phyloP scores from a whole-genome alignment of 805 yeast genomes.

The Ascoidea rubescens region DNA sequence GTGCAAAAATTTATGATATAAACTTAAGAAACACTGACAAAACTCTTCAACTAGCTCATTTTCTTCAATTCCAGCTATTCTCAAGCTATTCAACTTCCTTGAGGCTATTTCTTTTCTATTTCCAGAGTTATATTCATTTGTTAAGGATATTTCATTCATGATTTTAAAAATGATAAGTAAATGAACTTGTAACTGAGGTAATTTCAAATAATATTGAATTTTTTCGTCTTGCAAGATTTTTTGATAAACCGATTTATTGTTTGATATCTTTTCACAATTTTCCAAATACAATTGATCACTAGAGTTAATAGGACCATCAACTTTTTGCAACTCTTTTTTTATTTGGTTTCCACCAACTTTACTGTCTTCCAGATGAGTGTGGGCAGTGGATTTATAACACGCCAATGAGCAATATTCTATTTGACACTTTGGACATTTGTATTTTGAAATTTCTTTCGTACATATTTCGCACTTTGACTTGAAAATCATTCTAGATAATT shows the following conservation, averaged over 20 bases:
- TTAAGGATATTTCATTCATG: constrained; percentile 25
- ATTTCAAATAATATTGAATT: constrained; percentile 26
- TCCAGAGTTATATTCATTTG: constrained; percentile 28
- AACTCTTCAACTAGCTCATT: constrained; percentile 56
- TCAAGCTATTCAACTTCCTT: constrained; percentile 39
- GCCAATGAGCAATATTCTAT: constrained; percentile 38
- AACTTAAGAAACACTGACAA: constrained; percentile 17
- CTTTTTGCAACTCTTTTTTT: too few species aligned
- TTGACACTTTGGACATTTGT: constrained; percentile 35
- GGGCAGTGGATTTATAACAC: constrained; percentile 39
- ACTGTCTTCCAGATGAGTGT: constrained; percentile 15
- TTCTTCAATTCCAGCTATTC: constrained; percentile 45
- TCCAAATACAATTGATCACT: background rate
- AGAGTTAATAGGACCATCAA: too few species aligned
- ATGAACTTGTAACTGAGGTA: constrained; percentile 44
- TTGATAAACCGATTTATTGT: constrained; percentile 11
- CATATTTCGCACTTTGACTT: constrained; percentile 20
- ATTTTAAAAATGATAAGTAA: constrained; percentile 34
- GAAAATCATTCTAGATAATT: too few species aligned
- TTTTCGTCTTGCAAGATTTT: constrained; percentile 22
- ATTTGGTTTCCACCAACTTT: too few species aligned
- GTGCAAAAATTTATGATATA: too few species aligned
- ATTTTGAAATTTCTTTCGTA: constrained; percentile 20
- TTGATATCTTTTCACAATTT: constrained; percentile 1
- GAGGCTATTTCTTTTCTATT: constrained; percentile 39